Base-by-base conservation (phyloP, 257 asterid genomes). In the Forsythia viridissima region DNA sequence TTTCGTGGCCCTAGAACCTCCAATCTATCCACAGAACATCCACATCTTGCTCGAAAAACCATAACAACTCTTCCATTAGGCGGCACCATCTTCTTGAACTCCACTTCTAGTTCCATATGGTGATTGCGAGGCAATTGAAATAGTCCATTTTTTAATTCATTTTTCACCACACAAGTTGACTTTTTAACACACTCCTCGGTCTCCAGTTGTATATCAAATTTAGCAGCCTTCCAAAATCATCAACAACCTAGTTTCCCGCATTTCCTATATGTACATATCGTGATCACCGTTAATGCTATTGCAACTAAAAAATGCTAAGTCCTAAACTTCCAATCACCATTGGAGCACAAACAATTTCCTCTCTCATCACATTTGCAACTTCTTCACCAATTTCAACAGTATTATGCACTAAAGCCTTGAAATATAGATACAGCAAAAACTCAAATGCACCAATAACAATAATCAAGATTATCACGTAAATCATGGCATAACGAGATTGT, bases 21-120 rank as follows among this genome's bases (percentile, higher is more conserved):
- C 97, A 94, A 82, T 79, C 89, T 90, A 30, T 94, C 98, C 18
- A 91, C 90, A n/a, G 97, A 84, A 81, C 99, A 94, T 57, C 99
- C 98, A 79, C 99, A 94, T 78, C 97, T 88, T 0, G 91, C 96
- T 57, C 94, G 90, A 71, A 93, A 94, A 52, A 94, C 89, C 61
- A 94, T 86, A 57, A 94, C 89, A 6, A 97, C 99, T 85, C 94
- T 88, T 75, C 99, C 99, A 77, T 94, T 94, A 43, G 88, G 89
- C 0, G 99, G 99, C 13, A 96, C 98, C 96, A 93, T 87, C 87
- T 91, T 89, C 93, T 90, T 94, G 38, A 94, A 97, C 93, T 94
- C 98, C 2, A 92, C 93, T 84, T 93, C 98, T 80, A 94, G 51
- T 76, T 91, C 97, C 87, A 89, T 78, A 52, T 93, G 96, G 67